Evolutionary conservation across 176 grass and related monocot species (phyloP), one percentile per base, ranked within the genome.

Genomic region (Avena atlantica): DNA sequence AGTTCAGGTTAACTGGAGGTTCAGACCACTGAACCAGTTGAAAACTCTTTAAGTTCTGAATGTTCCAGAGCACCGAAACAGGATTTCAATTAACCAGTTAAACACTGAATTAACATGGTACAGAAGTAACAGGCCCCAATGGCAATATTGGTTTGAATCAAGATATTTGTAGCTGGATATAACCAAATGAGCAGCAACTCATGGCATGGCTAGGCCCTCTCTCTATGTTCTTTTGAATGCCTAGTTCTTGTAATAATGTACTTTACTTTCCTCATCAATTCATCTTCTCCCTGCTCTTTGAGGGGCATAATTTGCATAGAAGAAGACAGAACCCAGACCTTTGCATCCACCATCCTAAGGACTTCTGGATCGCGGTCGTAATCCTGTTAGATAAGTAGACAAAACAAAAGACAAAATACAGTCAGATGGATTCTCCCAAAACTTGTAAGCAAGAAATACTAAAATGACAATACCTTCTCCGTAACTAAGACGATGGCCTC

Each of bases 291-390:
- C 27, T 76, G 63, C 76, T 71, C 44, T 65, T 82, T 63, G 20
- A 49, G 44, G 19, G 83, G 51, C 78, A 91, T 89, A 84, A 95
- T 92, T 84, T 92, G 80, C 76, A 92, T 57, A 9, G 86, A 87
- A 89, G 83, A 93, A 76, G 86, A 92, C 12, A 95, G 60, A 51
- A 95, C 91, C 81, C 67, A 88, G 40, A 95, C 81, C 5, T 89
- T 88, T 37, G 76, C 67, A 13, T 82, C 76, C 71, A 92, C 37
- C 62, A 23, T 73, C 59, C 3, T 87, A 67, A 95, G 84, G 57
- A 24, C 75, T 42, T 79, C 60, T 70, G 91, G 91, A 89, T 92
- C 88, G 7, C 93, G 91, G 87, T 92, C 89, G 57, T 95, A 95
- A 92, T 95, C 93, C 91, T 95, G 77, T 25, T 14, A 79, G 64